A percentile compares a stretch with the other conserved stretches of the same genome.
Conservation (phyloP, 192 early-diverging fungal genomes). For the Cetraspora pellucida region DNA sequence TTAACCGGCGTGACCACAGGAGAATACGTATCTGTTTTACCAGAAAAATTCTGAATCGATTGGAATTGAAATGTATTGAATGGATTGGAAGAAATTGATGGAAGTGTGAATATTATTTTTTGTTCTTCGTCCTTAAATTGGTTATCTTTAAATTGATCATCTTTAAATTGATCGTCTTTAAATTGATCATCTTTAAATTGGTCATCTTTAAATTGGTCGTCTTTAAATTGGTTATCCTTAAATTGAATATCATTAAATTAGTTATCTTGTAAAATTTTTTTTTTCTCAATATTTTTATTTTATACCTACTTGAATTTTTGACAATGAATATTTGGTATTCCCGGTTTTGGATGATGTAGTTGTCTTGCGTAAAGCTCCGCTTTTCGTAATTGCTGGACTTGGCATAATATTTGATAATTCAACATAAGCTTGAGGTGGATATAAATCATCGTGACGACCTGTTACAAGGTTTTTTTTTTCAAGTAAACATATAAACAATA, state of each 20-base stretch:
- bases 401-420: conserved; percentile 15
- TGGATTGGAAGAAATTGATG: background rate
- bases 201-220: background rate
- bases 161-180: background rate
- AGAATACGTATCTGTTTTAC: background rate
- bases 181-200: background rate
- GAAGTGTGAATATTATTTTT: background rate
- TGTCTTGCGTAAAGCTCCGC: background rate
- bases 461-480: background rate
- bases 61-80: background rate
- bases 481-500: background rate
- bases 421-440: conserved; percentile 20
- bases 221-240: background rate
- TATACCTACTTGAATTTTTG: background rate
- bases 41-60: too few relatives aligned
- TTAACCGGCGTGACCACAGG: background rate
- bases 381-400: background rate
- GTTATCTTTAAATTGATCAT: background rate
- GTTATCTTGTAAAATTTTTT: background rate
- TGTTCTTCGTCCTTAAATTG: background rate
- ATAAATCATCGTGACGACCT: background rate
- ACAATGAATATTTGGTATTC: background rate
- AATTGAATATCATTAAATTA: background rate
- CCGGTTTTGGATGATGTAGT: background rate
- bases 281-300: background rate